Percentiles rank a stretch among this genome's conserved stretches.
phyloP scores from a whole-genome alignment of 345 rosid genomes.

The Acer campestre region DNA sequence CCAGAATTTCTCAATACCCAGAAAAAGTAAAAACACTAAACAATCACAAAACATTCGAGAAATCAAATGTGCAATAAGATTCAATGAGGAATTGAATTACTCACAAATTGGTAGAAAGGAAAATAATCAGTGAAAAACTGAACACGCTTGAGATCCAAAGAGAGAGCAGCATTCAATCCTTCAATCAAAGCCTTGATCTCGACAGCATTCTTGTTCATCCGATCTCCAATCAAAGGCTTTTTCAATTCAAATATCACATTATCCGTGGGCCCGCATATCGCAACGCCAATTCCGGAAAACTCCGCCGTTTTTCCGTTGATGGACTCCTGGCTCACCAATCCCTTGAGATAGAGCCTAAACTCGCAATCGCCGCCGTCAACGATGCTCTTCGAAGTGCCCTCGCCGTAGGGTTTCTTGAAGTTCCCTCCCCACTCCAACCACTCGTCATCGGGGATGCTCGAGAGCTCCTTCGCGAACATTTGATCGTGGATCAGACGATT shows the following conservation, averaged over 20 bases:
- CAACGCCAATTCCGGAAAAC: constrained; percentile 52
- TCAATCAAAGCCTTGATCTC: constrained; percentile 38
- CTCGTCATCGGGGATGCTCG: constrained; percentile 46
- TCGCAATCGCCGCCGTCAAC: not conserved
- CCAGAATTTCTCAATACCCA: not conserved
- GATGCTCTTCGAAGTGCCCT: constrained; percentile 18
- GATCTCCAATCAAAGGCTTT: constrained; percentile 13
- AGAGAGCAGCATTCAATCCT: constrained; percentile 62
- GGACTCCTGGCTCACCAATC: constrained; percentile 48
- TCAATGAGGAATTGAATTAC: constrained; percentile 24
- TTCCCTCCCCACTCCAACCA: constrained; percentile 57
- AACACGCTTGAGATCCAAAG: constrained; percentile 57
- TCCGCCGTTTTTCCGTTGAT: constrained; percentile 28
- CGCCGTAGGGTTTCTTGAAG: constrained; percentile 49
- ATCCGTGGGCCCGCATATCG: not conserved
- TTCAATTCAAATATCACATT: constrained; percentile 49
- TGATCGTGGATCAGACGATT: too few relatives aligned
- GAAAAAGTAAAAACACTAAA: too few relatives aligned
- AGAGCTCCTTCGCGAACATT: too few relatives aligned
- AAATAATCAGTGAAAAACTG: constrained; percentile 36
- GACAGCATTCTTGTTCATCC: too few relatives aligned
- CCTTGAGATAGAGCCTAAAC: constrained; percentile 35
- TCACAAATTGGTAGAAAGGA: constrained; percentile 53
- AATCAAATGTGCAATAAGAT: not conserved
- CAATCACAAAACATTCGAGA: not conserved